Evolutionary conservation across 306 rosid species (phyloP).

Genomic region (Erythrophleum fordii): DNA sequence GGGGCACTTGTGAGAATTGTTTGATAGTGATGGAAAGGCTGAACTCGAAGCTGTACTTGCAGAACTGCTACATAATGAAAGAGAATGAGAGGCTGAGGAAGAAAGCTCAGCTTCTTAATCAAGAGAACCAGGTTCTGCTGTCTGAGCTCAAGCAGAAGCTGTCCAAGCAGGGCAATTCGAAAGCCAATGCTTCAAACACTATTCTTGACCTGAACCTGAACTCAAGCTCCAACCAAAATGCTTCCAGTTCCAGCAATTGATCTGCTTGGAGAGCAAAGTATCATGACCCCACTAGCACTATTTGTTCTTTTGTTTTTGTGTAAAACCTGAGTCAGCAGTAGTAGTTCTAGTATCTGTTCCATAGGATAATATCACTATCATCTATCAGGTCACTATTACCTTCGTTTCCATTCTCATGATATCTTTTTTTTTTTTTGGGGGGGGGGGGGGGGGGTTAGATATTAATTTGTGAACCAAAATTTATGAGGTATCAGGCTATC

Average conservation of each 20-base stretch:
- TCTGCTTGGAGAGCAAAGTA: conserved; percentile 33
- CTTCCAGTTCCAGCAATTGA: conserved; percentile 72
- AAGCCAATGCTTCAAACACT: conserved; percentile 48
- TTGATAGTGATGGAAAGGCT: conserved; percentile 76
- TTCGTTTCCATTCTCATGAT: conserved; percentile 42
- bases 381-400: conserved; percentile 39
- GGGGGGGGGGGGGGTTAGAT: conserved; percentile 54
- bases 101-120: conserved; percentile 93
- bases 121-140: conserved; percentile 89
- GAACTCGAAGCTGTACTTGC: conserved; percentile 91
- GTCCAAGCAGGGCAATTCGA: conserved; percentile 58
- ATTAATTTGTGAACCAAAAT: conserved; percentile 55
- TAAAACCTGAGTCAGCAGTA: conserved; percentile 58
- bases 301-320: conserved; percentile 45
- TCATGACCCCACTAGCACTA: conserved; percentile 67
- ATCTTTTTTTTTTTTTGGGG: conserved; percentile 26
- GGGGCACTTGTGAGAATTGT: conserved; percentile 26
- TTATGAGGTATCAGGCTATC: conserved; percentile 68
- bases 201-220: conserved; percentile 74
- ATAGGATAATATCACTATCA: conserved; percentile 59
- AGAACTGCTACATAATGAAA: conserved; percentile 95
- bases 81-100: conserved; percentile 96
- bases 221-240: conserved; percentile 58
- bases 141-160: conserved; percentile 94
- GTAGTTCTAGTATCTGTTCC: conserved; percentile 66